Evolutionary conservation across 1,284 basidiomycete species (phyloP), one percentile per base, ranked within the genome.

Genomic region (Ustilago sp.): DNA sequence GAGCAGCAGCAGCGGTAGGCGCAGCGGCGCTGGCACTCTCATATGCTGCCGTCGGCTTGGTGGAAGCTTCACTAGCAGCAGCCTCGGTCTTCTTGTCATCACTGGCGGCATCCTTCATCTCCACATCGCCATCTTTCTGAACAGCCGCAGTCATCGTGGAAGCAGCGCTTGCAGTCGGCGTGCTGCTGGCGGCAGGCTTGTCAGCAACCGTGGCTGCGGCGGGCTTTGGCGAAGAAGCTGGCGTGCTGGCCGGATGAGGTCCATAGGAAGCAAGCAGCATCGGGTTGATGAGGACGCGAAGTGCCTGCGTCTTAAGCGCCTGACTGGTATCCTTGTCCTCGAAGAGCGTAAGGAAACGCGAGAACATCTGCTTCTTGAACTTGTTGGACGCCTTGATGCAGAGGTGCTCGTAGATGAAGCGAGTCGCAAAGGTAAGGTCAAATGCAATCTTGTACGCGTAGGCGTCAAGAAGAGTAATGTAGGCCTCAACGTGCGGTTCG

Each of bases 261-360:
- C 63, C 59, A 47, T 93, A 92, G 74, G 94, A 91, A 39, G 94
- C 89, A 36, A 95, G 89, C 9, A 99, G 88, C 23, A 91, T 93
- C 1, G 97, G 98, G 47, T 95, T 96, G 83, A 99, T 88, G 67
- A 99, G 89, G 69, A 93, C 91, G 6, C 94, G 92, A 54, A 99
- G 88, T 80, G 94, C 93, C 77, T 92, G 91, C 3, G 92, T 92
- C 87, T 98, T 98, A 87, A 94, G 92, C 12, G 89, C 87, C 89
- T 91, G 93, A 8, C 91, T 88, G 58, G 91, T 89, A 4, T 89
- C 87, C 5, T 88, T 86, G 73, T 93, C 91, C 59, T 91, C 90
- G 86, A 96, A 94, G 89, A 94, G 92, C 51, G 90, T 90, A 68
- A 97, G 88, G 87, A 98, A 99, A 68, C 93, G 91, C 83, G 91